A percentile compares a stretch with the other conserved stretches of the same genome.
Evolutionary conservation across 257 asterid genomes (phyloP).

Genomic region (Phtheirospermum japonicum): DNA sequence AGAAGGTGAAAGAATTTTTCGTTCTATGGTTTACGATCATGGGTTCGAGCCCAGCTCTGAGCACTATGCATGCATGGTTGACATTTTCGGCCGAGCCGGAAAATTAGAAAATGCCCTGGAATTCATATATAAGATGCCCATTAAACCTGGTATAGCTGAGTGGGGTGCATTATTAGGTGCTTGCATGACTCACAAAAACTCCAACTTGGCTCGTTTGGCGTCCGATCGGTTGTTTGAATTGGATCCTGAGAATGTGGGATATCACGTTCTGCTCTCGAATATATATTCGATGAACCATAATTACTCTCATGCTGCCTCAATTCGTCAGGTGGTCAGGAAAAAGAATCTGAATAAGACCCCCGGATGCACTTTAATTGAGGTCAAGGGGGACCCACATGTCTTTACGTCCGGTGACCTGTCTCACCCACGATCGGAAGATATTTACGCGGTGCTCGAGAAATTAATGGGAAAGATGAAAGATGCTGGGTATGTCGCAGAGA

Average conservation of each 20-base stretch:
- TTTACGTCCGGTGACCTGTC: slow-evolving; percentile 65
- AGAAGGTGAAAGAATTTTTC: slow-evolving; percentile 66
- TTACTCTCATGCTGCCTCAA: slow-evolving; percentile 74
- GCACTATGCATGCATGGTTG: slow-evolving; percentile 92
- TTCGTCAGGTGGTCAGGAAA: slow-evolving; percentile 58
- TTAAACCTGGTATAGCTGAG: slow-evolving; percentile 69
- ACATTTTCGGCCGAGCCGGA: slow-evolving; percentile 88
- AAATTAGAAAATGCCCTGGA: slow-evolving; percentile 55
- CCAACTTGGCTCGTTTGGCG: slow-evolving; percentile 60
- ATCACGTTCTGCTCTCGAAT: slow-evolving; percentile 77
- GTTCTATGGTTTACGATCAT: slow-evolving; percentile 55
- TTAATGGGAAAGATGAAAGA: slow-evolving; percentile 57
- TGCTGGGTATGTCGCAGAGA: slow-evolving; percentile 71
- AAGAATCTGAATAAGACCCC: slow-evolving; percentile 61
- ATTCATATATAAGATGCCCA: slow-evolving; percentile 63
- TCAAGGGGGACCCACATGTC: slow-evolving; percentile 61
- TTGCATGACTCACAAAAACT: slow-evolving; percentile 83
- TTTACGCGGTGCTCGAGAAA: slow-evolving; percentile 28
- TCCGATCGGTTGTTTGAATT: slow-evolving; percentile 61
- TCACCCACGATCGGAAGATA: slow-evolving; percentile 41
- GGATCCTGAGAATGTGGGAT: slow-evolving; percentile 74
- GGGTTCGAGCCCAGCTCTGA: slow-evolving; percentile 59
- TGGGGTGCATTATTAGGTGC: slow-evolving; percentile 90
- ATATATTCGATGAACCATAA: slow-evolving; percentile 61
- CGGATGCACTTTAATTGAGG: slow-evolving; percentile 79